Evolutionary conservation across 2,329 filamentous ascomycete species (phyloP).

Genomic region (Xylaria sp.): DNA sequence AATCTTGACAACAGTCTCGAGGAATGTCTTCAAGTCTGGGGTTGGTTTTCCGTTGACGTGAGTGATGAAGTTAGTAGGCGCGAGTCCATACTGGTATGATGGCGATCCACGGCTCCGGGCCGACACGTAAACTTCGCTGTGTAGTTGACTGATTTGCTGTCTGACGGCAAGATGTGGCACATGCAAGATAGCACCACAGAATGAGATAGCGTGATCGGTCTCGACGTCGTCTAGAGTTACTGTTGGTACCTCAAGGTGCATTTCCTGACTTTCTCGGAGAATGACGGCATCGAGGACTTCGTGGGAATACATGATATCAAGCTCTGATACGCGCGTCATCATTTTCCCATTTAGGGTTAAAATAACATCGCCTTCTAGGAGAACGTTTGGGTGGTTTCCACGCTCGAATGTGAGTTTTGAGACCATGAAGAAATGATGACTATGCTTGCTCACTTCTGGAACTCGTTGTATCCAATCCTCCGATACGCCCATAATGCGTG

Average conservation of each 20-base stretch:
- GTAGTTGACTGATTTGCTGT: conserved; percentile 95
- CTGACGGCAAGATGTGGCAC: conserved; percentile 94
- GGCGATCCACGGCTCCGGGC: conserved; percentile 85
- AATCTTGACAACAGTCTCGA: conserved; percentile 84
- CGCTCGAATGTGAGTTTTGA: conserved; percentile 83
- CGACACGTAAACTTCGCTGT: conserved; percentile 95
- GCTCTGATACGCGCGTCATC: conserved; percentile 90
- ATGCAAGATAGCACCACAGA: conserved; percentile 94
- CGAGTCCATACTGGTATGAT: conserved; percentile 88
- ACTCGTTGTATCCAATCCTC: conserved; percentile 96
- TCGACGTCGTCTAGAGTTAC: conserved; percentile 91
- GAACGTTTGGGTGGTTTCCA: conserved; percentile 60
- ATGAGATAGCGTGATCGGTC: conserved; percentile 89
- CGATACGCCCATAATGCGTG: conserved; percentile 94
- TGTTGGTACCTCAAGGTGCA: conserved; percentile 81
- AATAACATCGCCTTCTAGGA: conserved; percentile 92
- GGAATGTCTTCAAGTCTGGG: conserved; percentile 81
- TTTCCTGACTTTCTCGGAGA: conserved; percentile 83
- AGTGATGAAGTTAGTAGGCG: conserved; percentile 97
- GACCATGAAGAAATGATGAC: conserved; percentile 98
- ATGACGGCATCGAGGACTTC: conserved; percentile 85
- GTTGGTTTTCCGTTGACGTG: conserved; percentile 92
- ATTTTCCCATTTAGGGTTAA: conserved; percentile 90
- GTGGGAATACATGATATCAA: conserved; percentile 96
- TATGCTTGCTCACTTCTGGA: conserved; percentile 85